Evolutionary conservation across 257 asterid genomes (phyloP), one percentile per base, ranked within the genome.

Genomic region (Petrea volubilis): DNA sequence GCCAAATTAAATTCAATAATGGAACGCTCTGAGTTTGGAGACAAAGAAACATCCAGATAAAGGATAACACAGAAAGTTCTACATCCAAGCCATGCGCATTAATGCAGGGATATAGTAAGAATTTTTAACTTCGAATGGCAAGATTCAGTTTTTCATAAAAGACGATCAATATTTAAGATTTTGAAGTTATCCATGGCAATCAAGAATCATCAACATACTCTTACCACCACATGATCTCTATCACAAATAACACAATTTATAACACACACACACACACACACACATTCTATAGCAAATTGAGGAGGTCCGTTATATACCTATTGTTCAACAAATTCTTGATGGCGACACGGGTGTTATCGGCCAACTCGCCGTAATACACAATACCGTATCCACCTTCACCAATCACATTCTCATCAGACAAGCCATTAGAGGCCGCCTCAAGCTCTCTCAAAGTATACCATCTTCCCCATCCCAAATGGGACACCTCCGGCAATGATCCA

Each of bases 361-460:
- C 65, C 87, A 89, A 68, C 17, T 80, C 81, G 23, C 98, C 98
- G 21, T 83, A 82, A 67, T 91, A 94, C 34, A 94, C 98, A 64
- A 94, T 94, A 34, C 98, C 97, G 23, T 94, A 94, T 34, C 98
- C 98, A 64, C 98, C 98, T 84, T 93, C 96, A 60, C 98, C 98
- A 3, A 93, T 93, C 67, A 93, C 97, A 80, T 88, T 93, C 86
- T 88, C 98, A 67, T 87, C 92, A 2, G 95, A 76, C 76, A 93
- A 87, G 14, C 96, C 94, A 84, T 93, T 86, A 6, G 96, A 90
- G n/a, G 97, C 97, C 2, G 89, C 96, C 85, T 93, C 98, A 1
- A 94, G 98, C 83, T 94, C 98, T 81, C 98, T 85, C 80, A 94
- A 78, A 20, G 97, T 94, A 77, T 94, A 94, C 97, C 96, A 94